Conservation (phyloP, 176 grass and related monocot species). For the Musa beccarii region DNA sequence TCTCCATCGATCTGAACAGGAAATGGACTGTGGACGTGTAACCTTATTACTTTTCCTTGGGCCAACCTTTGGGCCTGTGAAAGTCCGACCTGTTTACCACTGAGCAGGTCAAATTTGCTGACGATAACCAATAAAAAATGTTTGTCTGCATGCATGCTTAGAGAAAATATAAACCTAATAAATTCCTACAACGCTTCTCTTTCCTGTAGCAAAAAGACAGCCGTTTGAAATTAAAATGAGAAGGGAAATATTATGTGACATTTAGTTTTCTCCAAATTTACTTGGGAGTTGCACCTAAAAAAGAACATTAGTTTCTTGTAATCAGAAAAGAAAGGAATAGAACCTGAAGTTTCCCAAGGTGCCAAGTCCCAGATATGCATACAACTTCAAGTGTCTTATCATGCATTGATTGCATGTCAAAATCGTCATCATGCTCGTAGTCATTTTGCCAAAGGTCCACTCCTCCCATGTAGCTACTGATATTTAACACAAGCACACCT, state of each 20-base stretch:
- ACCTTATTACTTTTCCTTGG: slow-evolving; percentile 75
- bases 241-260: neutral
- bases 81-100: slow-evolving; percentile 65
- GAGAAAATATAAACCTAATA: neutral
- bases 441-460: slow-evolving; percentile 91
- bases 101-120: neutral
- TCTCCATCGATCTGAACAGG: slow-evolving; percentile 98
- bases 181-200: neutral
- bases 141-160: too few relatives aligned
- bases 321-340: neutral
- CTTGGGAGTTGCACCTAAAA: neutral
- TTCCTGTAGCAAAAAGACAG: neutral
- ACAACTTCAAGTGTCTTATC: slow-evolving; percentile 89
- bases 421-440: slow-evolving; percentile 56
- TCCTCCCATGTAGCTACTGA: slow-evolving; percentile 92
- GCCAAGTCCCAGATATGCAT: slow-evolving; percentile 90
- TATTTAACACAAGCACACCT: slow-evolving; percentile 91
- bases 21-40: slow-evolving; percentile 76
- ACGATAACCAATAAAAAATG: neutral
- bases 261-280: neutral
- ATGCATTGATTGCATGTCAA: slow-evolving; percentile 68
- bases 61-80: slow-evolving; percentile 71
- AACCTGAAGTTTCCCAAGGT: slow-evolving; percentile 96
- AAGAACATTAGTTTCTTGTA: neutral
- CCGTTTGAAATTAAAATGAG: neutral